phyloP scores from a whole-genome alignment of 2,329 filamentous ascomycete genomes.

The Xylariaceae sp. region DNA sequence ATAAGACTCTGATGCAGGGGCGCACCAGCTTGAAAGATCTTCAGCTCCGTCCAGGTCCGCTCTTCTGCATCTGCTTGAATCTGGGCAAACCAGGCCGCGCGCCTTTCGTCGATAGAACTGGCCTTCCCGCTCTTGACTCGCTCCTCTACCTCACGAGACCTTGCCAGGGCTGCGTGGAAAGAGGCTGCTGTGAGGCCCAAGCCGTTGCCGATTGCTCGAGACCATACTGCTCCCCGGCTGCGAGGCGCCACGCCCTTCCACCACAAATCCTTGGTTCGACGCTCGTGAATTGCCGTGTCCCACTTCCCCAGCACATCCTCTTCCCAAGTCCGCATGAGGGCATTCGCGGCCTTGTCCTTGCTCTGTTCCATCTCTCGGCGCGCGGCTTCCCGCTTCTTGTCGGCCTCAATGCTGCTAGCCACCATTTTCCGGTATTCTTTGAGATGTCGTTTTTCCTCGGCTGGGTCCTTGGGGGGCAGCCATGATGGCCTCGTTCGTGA shows the following conservation, averaged over 20 bases:
- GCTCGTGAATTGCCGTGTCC: slow-evolving; percentile 61
- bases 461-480: slow-evolving; percentile 80
- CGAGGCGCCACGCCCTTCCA: slow-evolving; percentile 71
- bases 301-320: slow-evolving; percentile 69
- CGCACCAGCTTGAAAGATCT: slow-evolving; percentile 60
- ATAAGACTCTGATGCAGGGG: slow-evolving; percentile 61
- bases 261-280: slow-evolving; percentile 68
- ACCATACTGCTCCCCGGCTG: slow-evolving; percentile 63
- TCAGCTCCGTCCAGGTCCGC: slow-evolving; percentile 62
- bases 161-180: slow-evolving; percentile 61
- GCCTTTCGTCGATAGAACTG: slow-evolving; percentile 45
- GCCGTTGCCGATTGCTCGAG: slow-evolving; percentile 64
- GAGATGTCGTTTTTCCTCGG: slow-evolving; percentile 83
- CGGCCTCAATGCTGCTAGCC: slow-evolving; percentile 52
- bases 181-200: slow-evolving; percentile 59
- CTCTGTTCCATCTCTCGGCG: slow-evolving; percentile 43
- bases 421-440: slow-evolving; percentile 83
- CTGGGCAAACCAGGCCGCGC: slow-evolving; percentile 52
- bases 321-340: slow-evolving; percentile 61
- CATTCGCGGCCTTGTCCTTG: slow-evolving; percentile 48
- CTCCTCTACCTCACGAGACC: slow-evolving; percentile 56
- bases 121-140: slow-evolving; percentile 44
- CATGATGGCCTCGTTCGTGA: slow-evolving; percentile 75
- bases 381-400: slow-evolving; percentile 49
- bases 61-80: slow-evolving; percentile 58